A percentile compares a stretch with the other conserved stretches of the same genome.
phyloP scores from a whole-genome alignment of 768 basidiomycete genomes.

The Serendipita sp. region DNA sequence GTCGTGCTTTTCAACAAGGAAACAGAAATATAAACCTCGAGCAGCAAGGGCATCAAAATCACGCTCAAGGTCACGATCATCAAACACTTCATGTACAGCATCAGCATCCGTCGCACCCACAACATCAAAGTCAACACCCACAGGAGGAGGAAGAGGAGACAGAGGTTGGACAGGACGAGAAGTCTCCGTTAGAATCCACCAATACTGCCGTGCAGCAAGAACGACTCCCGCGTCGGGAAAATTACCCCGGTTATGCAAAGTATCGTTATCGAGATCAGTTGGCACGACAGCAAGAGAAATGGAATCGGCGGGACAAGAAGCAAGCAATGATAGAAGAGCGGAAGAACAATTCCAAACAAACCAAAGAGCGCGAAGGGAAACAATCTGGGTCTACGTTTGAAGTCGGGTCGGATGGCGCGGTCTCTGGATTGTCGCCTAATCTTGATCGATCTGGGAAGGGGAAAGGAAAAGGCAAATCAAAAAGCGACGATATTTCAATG shows the following conservation, averaged over 20 bases:
- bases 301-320: not conserved
- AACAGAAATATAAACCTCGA: not conserved
- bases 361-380: too few species aligned
- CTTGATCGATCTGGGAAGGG: not conserved
- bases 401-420: not conserved
- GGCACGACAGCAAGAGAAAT: not conserved
- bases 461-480: not conserved
- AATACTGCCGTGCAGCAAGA: not conserved
- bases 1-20: slow-evolving; percentile 1
- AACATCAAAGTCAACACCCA: too few species aligned
- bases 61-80: not conserved
- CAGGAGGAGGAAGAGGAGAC: not conserved
- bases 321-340: not conserved
- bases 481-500: not conserved
- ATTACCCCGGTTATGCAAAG: slow-evolving; percentile 1
- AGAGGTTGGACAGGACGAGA: not conserved
- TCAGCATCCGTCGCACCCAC: too few species aligned
- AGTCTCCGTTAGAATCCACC: not conserved
- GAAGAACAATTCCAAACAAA: not conserved
- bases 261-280: slow-evolving; percentile 2
- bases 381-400: not conserved
- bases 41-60: not conserved
- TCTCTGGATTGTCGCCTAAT: not conserved
- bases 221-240: slow-evolving; percentile 1
- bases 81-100: not conserved